These are phyloP conservation scores for barley (Hordeum vulgare) DNA, from an alignment of 176 grass and related monocot species.

Conservation along the genomic window DNA sequence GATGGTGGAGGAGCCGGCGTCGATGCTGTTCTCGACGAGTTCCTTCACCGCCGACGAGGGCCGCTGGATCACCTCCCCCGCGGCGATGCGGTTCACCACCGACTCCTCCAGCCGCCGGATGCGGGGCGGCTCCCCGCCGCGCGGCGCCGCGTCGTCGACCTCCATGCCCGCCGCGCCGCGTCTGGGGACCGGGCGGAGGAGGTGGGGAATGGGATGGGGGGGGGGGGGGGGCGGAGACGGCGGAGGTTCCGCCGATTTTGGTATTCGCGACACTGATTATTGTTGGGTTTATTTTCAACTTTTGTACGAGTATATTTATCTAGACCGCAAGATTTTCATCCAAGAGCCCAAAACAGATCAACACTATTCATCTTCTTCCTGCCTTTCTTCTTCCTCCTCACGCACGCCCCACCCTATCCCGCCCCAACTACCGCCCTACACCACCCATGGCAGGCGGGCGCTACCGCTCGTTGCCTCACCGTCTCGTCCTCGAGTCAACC, in stretches of 20 bases:
- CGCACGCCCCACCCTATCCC: too few species aligned
- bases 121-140: slow-evolving; percentile 38
- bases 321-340: too few species aligned
- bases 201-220: not conserved
- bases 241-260: not conserved
- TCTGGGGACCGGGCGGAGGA: not conserved
- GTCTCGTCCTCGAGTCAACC: too few species aligned
- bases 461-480: too few species aligned
- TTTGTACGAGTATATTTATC: too few species aligned
- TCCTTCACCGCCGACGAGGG: slow-evolving; percentile 80
- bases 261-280: not conserved
- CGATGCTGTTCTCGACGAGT: slow-evolving; percentile 91
- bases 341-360: too few species aligned
- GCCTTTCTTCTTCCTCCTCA: too few species aligned
- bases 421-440: too few species aligned
- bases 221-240: not conserved
- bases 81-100: slow-evolving; percentile 93
- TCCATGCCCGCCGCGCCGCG: slow-evolving; percentile 18
- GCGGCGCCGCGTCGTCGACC: slow-evolving; percentile 14
- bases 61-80: slow-evolving; percentile 83
- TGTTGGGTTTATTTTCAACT: not conserved
- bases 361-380: too few species aligned
- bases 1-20: slow-evolving; percentile 60
- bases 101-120: slow-evolving; percentile 72
- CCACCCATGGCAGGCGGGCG: too few species aligned